Base-by-base conservation (phyloP, 2,329 filamentous ascomycete species). In the Colletotrichum aenigma region DNA sequence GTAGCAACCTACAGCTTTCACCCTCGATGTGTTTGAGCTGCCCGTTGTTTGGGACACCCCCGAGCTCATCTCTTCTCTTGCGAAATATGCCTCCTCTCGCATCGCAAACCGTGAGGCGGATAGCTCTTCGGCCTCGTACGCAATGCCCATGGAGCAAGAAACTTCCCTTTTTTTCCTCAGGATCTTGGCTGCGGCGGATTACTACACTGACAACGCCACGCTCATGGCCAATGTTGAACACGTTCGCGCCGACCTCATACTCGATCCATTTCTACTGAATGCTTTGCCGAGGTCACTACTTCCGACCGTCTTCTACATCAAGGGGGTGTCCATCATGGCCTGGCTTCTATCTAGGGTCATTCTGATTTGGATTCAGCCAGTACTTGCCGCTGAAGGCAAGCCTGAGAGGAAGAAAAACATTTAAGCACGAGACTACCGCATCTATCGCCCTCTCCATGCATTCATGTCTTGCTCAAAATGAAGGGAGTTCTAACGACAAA, bases 1-100 rank as follows among this genome's bases (percentile, higher is more conserved):
- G 74, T 67, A 98, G 96, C 94, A 98, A 93, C 96, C 96, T 60
- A 98, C 96, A 1, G 86, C 90, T 28, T 98, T 98, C 86, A 88
- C 87, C 77, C 87, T 98, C 26, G 88, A 92, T 75, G 91, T 93
- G 1, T 92, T 92, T 82, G 86, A 92, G 38, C 81, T 95, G 16
- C 82, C 89, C 26, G 84, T 89, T 28, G 91, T 95, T 67, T 92
- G 94, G 79, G 87, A 90, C 58, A 90, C 89, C 1, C 89, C 93
- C 6, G 86, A 89, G 12, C 88, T 97, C 32, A 87, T 94, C 77
- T 87, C 90, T 26, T 93, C 94, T 2, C 86, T 97, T 16, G 90
- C 89, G 70, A 82, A 85, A 36, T 95, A 93, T 84, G 91, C 93
- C 43, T 85, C 89, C 75, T 84, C 87, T 6, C 88, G 87, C 16